A percentile compares a stretch with the other conserved stretches of the same genome.
phyloP scores from a whole-genome alignment of 1,284 basidiomycete genomes.

The Malassezia pachydermatis region DNA sequence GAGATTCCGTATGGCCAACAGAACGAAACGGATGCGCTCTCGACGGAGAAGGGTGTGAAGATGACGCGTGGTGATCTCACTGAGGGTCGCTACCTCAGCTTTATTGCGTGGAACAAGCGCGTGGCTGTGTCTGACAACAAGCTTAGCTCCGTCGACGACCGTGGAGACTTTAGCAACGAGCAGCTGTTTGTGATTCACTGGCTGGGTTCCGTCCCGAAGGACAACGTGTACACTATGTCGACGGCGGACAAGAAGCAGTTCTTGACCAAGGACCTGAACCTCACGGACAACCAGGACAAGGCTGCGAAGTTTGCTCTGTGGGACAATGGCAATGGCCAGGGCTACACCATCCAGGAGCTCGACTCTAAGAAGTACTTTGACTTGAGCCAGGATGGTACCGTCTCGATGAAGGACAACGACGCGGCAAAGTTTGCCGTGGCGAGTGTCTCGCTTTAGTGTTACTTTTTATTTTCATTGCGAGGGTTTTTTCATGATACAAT shows the following conservation, averaged over 20 bases:
- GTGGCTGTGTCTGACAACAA: conserved; percentile 3
- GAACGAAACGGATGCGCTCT: conserved; percentile 13
- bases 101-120: conserved; percentile 18
- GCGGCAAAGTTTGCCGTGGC: neutral
- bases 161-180: neutral
- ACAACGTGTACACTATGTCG: conserved; percentile 9
- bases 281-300: neutral
- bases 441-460: neutral
- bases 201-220: conserved; percentile 7
- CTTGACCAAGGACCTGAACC: neutral
- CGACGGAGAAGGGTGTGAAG: conserved; percentile 23
- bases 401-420: neutral
- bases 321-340: conserved; percentile 5
- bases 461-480: neutral
- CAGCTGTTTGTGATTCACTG: conserved; percentile 16
- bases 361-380: conserved; percentile 3
- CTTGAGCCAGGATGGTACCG: neutral
- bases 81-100: conserved; percentile 26
- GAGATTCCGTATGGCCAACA: conserved; percentile 11
- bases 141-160: neutral
- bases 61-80: conserved; percentile 23
- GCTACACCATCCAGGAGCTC: conserved; percentile 1
- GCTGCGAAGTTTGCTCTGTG: neutral
- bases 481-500: no score
- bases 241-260: conserved; percentile 3